Base-by-base conservation (phyloP, 2,329 filamentous ascomycete species). In the Fusarium stilboides region DNA sequence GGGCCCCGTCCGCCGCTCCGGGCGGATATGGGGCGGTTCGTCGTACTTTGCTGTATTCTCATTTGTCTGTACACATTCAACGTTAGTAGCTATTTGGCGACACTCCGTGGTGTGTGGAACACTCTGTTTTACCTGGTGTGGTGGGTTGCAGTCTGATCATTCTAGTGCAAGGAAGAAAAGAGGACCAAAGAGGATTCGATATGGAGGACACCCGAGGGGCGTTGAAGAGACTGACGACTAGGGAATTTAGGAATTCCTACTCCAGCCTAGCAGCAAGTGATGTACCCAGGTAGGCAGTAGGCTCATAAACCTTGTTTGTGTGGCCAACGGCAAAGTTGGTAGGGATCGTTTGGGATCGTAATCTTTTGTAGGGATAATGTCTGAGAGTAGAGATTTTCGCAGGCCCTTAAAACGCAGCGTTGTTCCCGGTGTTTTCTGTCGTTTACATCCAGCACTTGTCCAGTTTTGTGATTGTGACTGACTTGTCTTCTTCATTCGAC, bases 1-100 rank as follows among this genome's bases (percentile, higher is more conserved):
- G 51, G 55, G 47, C 37, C 37, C 45, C 42, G 65, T 63, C 60
- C 61, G 72, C 70, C 61, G 68, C 66, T 64, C 66, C 64, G 68
- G 62, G 52, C 67, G 53, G 56, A 59, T 46, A 39, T 40, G 36
- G 50, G 42, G 33, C 66, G 56, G 63, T 39, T 55, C 37, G 54
- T 43, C 54, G 42, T 47, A 54, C 60, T 50, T 31, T 31, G 28
- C 28, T 31, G 28, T 31, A 10, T 10, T 31, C 10, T 57, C 22
- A 55, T 62, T 55, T 62, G 47, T 42, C 57, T 42, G 42, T 19
- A 42, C 36, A 31, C 63, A 49, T 57, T 37, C 47, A 63, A 63
- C 33, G 44, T 63, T 63, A 42, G 43, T 57, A 63, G 37, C 13
- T 8, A 58, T 58, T 36, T 58, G 44, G 59, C 53, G 20, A 50